Base-by-base conservation (phyloP, 2,329 filamentous ascomycete genomes). In the Sclerotinia nivalis region DNA sequence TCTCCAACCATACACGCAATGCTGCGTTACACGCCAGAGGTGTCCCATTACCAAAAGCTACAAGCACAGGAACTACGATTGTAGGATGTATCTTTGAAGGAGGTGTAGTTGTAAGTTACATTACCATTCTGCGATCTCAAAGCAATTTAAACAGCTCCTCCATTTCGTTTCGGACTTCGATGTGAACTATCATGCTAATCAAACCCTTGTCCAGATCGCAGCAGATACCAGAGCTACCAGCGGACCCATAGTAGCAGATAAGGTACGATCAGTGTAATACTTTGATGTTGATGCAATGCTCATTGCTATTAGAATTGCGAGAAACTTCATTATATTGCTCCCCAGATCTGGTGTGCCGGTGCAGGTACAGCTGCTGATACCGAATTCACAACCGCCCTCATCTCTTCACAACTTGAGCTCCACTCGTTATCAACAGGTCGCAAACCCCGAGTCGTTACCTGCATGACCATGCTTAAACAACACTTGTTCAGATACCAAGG, bases 1-100 rank as follows among this genome's bases (percentile, higher is more conserved):
- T 99, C 87, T 96, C 93, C 82, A 99, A 99, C 87, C 96, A 98
- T 89, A 97, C 97, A 88, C 93, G 96, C 86, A 99, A 99, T 88
- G 89, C 91, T 81, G 95, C 95, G 74, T 89, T 99, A 76, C 95
- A 98, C 82, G 93, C 95, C 77, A 89, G 91, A 82, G 96, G 96
- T 76, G 91, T 98, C 66, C 96, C 96, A 72, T 86, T 98, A 71
- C 96, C 96, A 78, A 98, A 97, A 85, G 96, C 96, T 73, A 99
- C 96, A 72, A 97, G 94, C 83, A 99, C 96, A 72, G 96, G 96
- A 85, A 99, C 96, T 71, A 99, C 96, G 74, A 99, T 99, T 83
- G 96, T 99, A 66, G 96, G 96, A 77, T 98, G 95, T 80, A 91
- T 98, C 82, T 99, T 89, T 79, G 92, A 98, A 83, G 95, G 94